These are phyloP conservation scores for Venturia effusa DNA, from an alignment of 2,329 filamentous ascomycete species.

Conservation along the genomic window DNA sequence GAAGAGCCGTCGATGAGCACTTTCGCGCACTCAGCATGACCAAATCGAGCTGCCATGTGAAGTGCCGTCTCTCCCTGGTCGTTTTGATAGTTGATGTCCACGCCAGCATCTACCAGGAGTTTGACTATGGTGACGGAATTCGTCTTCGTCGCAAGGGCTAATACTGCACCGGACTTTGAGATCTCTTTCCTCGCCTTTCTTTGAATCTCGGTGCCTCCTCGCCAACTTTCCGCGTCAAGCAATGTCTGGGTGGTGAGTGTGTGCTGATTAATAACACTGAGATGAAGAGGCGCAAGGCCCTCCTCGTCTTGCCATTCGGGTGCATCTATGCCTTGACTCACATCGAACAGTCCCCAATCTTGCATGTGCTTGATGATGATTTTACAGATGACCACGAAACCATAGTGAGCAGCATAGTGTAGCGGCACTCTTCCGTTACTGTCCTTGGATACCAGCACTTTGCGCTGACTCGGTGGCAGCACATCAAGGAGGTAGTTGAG, in stretches of 20 bases:
- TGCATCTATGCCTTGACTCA: conserved; percentile 76
- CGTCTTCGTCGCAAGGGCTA: conserved; percentile 78
- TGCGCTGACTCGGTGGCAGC: conserved; percentile 56
- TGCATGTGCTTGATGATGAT: conserved; percentile 82
- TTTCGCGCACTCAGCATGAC: conserved; percentile 68
- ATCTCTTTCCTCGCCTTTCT: conserved; percentile 56
- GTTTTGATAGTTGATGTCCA: conserved; percentile 90
- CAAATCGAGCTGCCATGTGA: conserved; percentile 83
- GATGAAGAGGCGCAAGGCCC: conserved; percentile 80
- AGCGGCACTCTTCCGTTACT: conserved; percentile 73
- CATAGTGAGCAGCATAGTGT: conserved; percentile 91
- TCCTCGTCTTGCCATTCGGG: conserved; percentile 85
- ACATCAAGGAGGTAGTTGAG: conserved; percentile 53
- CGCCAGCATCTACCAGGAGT: conserved; percentile 77
- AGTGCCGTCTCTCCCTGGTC: conserved; percentile 82
- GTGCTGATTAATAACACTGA: conserved; percentile 87
- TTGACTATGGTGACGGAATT: conserved; percentile 78
- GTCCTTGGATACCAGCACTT: conserved; percentile 59
- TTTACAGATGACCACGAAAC: conserved; percentile 82
- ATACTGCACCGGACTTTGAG: conserved; percentile 74
- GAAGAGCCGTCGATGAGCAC: conserved; percentile 61
- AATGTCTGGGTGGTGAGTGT: conserved; percentile 73
- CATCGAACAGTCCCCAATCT: conserved; percentile 76
- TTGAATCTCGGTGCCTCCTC: conserved; percentile 51
- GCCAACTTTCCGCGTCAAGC: conserved; percentile 70